Evolutionary conservation across 176 grass and related monocot species (phyloP).

Genomic region (Juncus inflexus): DNA sequence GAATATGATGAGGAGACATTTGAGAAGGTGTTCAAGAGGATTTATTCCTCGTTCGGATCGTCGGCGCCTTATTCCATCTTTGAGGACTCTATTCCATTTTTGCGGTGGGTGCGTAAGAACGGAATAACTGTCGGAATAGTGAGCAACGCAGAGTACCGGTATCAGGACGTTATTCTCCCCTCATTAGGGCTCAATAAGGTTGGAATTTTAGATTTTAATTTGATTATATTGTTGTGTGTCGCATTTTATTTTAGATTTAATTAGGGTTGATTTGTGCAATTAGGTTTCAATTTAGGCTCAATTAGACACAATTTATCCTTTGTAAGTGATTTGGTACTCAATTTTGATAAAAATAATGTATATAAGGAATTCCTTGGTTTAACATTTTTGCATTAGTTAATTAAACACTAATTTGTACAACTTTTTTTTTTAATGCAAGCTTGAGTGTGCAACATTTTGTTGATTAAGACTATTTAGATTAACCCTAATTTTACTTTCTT

Average conservation of each 20-base stretch:
- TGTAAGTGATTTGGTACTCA: too few species aligned
- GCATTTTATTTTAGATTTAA: too few species aligned
- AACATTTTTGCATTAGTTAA: too few species aligned
- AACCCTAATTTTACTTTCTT: not conserved
- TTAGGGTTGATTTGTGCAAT: too few species aligned
- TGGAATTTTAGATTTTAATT: not conserved
- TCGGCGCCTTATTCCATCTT: constrained; percentile 79
- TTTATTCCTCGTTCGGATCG: constrained; percentile 90
- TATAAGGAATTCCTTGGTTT: too few species aligned
- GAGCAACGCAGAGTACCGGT: constrained; percentile 92
- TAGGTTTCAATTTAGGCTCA: too few species aligned
- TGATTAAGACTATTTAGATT: not conserved
- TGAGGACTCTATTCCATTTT: constrained; percentile 67
- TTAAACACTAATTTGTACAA: too few species aligned
- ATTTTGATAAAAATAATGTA: too few species aligned
- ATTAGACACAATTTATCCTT: too few species aligned
- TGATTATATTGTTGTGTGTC: too few species aligned
- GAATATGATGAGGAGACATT: constrained; percentile 93
- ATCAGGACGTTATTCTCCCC: constrained; percentile 86
- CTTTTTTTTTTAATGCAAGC: too few species aligned
- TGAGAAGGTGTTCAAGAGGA: constrained; percentile 86
- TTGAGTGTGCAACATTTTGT: too few species aligned
- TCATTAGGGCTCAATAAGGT: constrained; percentile 62
- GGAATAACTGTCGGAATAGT: constrained; percentile 79
- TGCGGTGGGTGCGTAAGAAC: constrained; percentile 59